Percentiles rank a stretch among this genome's conserved stretches.
Evolutionary conservation across 108 stramenopile species (phyloP).

Genomic region (Nitzschia sp.): DNA sequence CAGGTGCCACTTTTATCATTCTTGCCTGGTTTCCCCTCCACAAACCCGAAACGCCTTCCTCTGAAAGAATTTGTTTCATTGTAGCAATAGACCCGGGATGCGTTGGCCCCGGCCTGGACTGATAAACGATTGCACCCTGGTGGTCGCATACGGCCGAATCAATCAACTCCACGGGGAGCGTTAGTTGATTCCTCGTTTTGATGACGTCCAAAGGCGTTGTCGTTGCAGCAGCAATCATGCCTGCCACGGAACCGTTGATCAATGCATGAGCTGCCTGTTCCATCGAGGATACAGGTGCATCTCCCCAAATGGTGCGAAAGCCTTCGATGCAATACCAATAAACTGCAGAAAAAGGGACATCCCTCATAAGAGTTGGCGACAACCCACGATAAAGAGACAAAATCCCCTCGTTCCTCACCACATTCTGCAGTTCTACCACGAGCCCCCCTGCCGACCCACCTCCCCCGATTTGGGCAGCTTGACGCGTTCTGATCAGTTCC

Average conservation of each 20-base stretch:
- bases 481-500: constrained; percentile 81
- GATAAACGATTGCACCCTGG: constrained; percentile 15
- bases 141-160: constrained; percentile 19
- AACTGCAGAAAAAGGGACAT: constrained; percentile 91
- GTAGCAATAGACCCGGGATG: constrained; percentile 8
- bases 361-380: constrained; percentile 84
- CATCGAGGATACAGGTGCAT: constrained; percentile 21
- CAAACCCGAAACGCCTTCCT: constrained; percentile 68
- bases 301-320: constrained; percentile 34
- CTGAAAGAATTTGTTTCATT: constrained; percentile 33
- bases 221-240: constrained; percentile 77
- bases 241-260: constrained; percentile 77
- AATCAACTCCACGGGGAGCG: neutral
- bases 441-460: constrained; percentile 32
- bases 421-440: constrained; percentile 44
- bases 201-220: constrained; percentile 96
- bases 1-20: constrained; percentile 91
- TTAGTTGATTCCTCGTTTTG: constrained; percentile 88
- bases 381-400: constrained; percentile 80
- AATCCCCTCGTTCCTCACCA: constrained; percentile 62
- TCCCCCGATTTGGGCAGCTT: constrained; percentile 48
- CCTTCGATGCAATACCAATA: constrained; percentile 90
- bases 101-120: neutral
- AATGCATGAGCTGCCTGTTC: constrained; percentile 60
- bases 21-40: constrained; percentile 87